phyloP scores from a whole-genome alignment of 331 rosid species.

The Phaseolus coccineus region DNA sequence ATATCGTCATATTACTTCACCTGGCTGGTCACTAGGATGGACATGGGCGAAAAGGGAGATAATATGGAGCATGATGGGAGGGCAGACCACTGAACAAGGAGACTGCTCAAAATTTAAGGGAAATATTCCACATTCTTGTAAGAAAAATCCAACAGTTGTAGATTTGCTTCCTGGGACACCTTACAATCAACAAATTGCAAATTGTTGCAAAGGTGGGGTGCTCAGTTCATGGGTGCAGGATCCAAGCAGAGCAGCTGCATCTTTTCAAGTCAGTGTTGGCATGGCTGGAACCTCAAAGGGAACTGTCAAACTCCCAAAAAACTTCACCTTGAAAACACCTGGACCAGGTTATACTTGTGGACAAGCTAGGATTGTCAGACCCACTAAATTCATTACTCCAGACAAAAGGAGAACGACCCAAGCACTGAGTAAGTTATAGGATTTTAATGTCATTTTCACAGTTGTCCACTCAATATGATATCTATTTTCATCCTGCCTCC shows the following conservation, averaged over 20 bases:
- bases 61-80: constrained; percentile 84
- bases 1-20: constrained; percentile 71
- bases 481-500: not conserved
- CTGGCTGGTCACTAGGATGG: constrained; percentile 87
- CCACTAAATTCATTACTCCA: constrained; percentile 55
- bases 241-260: constrained; percentile 58
- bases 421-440: constrained; percentile 68
- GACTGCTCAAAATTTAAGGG: constrained; percentile 76
- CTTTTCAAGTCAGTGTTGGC: constrained; percentile 83
- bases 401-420: constrained; percentile 82
- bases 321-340: constrained; percentile 77
- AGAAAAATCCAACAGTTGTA: constrained; percentile 64
- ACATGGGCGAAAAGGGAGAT: constrained; percentile 82
- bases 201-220: constrained; percentile 92
- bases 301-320: constrained; percentile 69
- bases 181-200: constrained; percentile 74
- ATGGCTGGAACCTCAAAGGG: constrained; percentile 67
- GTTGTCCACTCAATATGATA: not conserved
- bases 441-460: constrained; percentile 24
- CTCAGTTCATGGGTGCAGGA: constrained; percentile 77
- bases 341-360: constrained; percentile 91
- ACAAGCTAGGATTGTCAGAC: constrained; percentile 60
- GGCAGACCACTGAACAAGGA: constrained; percentile 82
- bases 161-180: constrained; percentile 88
- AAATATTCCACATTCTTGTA: constrained; percentile 70